Evolutionary conservation across 2,329 filamentous ascomycete species (phyloP), one percentile per base, ranked within the genome.

Genomic region (Aspergillus unguis): DNA sequence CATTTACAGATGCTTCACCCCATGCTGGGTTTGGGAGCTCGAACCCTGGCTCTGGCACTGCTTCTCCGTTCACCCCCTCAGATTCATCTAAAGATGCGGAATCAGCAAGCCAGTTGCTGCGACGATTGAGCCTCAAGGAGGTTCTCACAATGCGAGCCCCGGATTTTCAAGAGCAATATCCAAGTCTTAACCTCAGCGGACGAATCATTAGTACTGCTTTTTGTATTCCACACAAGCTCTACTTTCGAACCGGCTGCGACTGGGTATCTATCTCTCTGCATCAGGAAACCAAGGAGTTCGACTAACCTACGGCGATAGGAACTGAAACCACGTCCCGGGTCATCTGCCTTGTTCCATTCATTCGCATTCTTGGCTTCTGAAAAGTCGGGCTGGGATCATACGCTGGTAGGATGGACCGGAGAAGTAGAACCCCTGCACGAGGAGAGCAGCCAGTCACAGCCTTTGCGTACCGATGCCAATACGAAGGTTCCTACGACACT

Each of bases 331-430:
- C 88, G 92, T 27, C 87, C 87, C 55, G 92, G 92, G 50, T 92
- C 92, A 53, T 96, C 92, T 9, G 91, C 92, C 11, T 81, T 97
- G 32, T 95, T 95, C 73, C 91, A 96, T 70, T 92, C 91, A 7
- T 91, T 97, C 65, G 83, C 86, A 51, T 86, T 95, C 72, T 84
- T 97, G 41, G 89, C 91, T 3, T 95, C 91, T n/a, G 80, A 87
- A 51, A 81, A 87, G 40, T 86, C 87, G 2, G 85, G 87, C 23
- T 97, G 92, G 92, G 90, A 91, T 63, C 92, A 96, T 74, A 94
- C 86, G 1, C 82, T 96, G 5, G 88, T 97, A 48, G 92, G 90
- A 42, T 97, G 92, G 92, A 96, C 92, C 3, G 92, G 92, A 53
- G 92, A 97, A 71, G 87, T 92, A 54, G 82, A 85, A 52, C 75